These are phyloP conservation scores for Neurospora crassa DNA, from an alignment of 2,329 filamentous ascomycete genomes.

Conservation along the genomic window DNA sequence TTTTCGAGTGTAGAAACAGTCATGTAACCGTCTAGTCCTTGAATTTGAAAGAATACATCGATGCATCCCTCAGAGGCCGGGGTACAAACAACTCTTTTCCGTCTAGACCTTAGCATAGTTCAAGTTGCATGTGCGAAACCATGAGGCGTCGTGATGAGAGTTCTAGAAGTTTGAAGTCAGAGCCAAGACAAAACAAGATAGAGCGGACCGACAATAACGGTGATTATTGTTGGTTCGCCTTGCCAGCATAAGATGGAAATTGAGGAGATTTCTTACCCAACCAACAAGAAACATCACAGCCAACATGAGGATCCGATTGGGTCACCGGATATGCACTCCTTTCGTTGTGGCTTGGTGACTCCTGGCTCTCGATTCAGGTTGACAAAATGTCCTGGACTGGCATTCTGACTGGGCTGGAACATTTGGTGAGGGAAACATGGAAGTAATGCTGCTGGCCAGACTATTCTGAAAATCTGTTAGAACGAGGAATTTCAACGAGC, in stretches of 20 bases:
- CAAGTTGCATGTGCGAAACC: neutral
- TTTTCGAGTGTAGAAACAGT: neutral
- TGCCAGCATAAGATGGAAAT: neutral
- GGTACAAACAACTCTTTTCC: neutral
- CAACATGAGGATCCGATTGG: neutral
- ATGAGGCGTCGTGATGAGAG: neutral
- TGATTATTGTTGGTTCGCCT: neutral
- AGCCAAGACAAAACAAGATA: neutral
- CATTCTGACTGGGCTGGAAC: neutral
- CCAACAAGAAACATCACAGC: neutral
- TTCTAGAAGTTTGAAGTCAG: neutral
- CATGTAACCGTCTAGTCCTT: neutral
- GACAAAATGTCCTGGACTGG: neutral
- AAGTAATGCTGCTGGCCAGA: neutral
- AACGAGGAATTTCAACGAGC: neutral
- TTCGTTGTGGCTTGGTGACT: neutral
- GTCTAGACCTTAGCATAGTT: neutral
- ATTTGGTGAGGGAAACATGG: neutral
- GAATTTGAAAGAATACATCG: neutral
- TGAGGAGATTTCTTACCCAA: neutral
- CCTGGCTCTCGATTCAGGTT: neutral
- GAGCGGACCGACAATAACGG: neutral
- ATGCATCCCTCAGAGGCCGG: neutral
- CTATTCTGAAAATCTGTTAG: neutral
- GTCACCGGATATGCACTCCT: neutral